phyloP scores from a whole-genome alignment of 805 yeast genomes.

The Saccharomycopsis babjevae region DNA sequence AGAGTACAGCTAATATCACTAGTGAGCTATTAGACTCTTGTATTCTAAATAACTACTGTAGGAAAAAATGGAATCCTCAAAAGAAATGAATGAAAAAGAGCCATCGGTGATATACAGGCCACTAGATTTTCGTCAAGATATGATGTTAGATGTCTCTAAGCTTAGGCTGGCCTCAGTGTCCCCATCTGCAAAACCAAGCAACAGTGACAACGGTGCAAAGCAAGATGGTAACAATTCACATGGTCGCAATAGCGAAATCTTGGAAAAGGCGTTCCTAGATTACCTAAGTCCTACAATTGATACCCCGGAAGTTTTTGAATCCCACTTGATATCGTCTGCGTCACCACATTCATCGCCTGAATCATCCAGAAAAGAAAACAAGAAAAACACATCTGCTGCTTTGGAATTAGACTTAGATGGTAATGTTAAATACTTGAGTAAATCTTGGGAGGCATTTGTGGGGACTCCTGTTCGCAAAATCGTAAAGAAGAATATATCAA shows the following conservation, averaged over 20 bases:
- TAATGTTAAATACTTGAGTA: slow-evolving; percentile 60
- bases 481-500: slow-evolving; percentile 45
- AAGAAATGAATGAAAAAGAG: background rate
- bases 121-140: slow-evolving; percentile 3
- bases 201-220: background rate
- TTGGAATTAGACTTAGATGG: slow-evolving; percentile 79
- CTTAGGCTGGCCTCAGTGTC: slow-evolving; percentile 14
- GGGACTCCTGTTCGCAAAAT: slow-evolving; percentile 54
- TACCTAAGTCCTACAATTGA: slow-evolving; percentile 5
- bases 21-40: too few species aligned
- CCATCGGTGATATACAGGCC: background rate
- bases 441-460: slow-evolving; percentile 69
- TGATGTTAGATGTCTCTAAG: slow-evolving; percentile 7
- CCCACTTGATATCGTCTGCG: background rate
- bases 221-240: background rate
- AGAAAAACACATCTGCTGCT: slow-evolving; percentile 63
- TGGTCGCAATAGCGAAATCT: background rate
- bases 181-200: slow-evolving; percentile 3
- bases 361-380: slow-evolving; percentile 32
- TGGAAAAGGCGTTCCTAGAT: slow-evolving; percentile 1
- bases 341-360: slow-evolving; percentile 3
- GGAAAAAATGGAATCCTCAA: background rate
- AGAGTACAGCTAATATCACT: too few species aligned
- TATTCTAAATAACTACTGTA: too few species aligned
- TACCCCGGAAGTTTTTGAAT: background rate